These are phyloP conservation scores for Globisporangium rhizosaccharum DNA, from an alignment of 352 stramenopile genomes.

Conservation along the genomic window DNA sequence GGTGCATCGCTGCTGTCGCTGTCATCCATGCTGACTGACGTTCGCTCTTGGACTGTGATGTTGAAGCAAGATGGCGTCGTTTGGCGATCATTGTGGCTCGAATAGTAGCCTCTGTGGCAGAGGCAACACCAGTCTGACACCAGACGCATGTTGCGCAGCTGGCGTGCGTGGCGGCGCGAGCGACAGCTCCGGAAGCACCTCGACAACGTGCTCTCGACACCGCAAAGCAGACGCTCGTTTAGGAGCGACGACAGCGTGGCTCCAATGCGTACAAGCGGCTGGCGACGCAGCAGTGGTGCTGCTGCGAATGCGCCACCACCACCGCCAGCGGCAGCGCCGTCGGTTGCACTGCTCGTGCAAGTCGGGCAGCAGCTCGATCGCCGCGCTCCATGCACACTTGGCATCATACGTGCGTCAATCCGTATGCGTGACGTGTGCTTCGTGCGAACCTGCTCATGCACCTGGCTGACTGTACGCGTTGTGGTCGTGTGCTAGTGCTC, in stretches of 20 bases:
- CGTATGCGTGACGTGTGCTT: too few species aligned
- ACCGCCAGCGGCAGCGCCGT: background rate
- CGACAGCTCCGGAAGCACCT: slow-evolving; percentile 12
- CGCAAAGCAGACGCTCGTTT: background rate
- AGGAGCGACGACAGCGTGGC: background rate
- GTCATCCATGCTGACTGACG: background rate
- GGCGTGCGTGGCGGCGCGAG: slow-evolving; percentile 7
- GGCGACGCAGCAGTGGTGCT: background rate
- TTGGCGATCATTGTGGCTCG: background rate
- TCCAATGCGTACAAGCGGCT: background rate
- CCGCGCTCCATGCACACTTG: slow-evolving; percentile 10
- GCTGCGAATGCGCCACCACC: background rate
- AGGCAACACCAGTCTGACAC: background rate
- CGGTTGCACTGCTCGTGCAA: slow-evolving; percentile 10
- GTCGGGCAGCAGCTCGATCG: slow-evolving; percentile 10
- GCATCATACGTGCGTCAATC: slow-evolving; percentile 7
- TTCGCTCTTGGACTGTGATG: background rate
- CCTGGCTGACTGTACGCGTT: background rate
- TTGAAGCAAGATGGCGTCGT: background rate
- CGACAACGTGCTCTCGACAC: background rate
- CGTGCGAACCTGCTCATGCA: too few species aligned
- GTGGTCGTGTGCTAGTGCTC: slow-evolving; percentile 1
- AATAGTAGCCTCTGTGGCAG: background rate
- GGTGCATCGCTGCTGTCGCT: slow-evolving; percentile 5
- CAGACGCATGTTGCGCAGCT: slow-evolving; percentile 2